Evolutionary conservation across 1,284 basidiomycete species (phyloP).

Genomic region (Peniophora sp.): DNA sequence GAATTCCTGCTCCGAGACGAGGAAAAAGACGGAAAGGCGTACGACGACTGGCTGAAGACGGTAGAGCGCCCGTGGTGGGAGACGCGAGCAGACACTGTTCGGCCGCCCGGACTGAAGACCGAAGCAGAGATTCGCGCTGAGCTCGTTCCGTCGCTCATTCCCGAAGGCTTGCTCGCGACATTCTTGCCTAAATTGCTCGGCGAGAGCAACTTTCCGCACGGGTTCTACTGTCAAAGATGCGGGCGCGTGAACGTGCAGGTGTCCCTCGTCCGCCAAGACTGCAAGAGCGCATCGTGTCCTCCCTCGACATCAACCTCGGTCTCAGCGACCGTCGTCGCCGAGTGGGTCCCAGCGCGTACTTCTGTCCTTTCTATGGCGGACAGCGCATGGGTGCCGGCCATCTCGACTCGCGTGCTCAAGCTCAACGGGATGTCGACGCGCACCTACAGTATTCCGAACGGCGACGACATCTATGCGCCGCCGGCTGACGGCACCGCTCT

Average conservation of each 20-base stretch:
- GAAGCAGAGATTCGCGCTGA: background rate
- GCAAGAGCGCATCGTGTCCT: conserved; percentile 23
- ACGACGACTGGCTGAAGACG: conserved; percentile 5
- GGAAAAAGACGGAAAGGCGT: background rate
- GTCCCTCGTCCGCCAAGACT: conserved; percentile 29
- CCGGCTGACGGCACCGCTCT: background rate
- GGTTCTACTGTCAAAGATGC: conserved; percentile 33
- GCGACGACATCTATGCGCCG: background rate
- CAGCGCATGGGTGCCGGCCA: background rate
- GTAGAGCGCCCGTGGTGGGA: conserved; percentile 29
- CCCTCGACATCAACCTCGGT: background rate
- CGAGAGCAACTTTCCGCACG: conserved; percentile 11
- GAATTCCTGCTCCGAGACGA: conserved; percentile 20
- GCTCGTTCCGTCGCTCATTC: conserved; percentile 1
- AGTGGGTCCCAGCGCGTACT: background rate
- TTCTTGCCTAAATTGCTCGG: conserved; percentile 14
- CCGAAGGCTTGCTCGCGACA: conserved; percentile 11
- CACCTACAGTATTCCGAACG: conserved; percentile 17
- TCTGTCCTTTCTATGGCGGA: background rate
- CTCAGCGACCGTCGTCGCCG: background rate
- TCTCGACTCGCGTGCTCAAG: background rate
- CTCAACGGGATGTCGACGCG: conserved; percentile 28
- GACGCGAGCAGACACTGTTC: background rate
- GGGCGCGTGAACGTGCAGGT: conserved; percentile 34
- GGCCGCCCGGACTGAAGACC: background rate